Conservation (phyloP, 352 stramenopile genomes). For the Nothophytophthora sp. region DNA sequence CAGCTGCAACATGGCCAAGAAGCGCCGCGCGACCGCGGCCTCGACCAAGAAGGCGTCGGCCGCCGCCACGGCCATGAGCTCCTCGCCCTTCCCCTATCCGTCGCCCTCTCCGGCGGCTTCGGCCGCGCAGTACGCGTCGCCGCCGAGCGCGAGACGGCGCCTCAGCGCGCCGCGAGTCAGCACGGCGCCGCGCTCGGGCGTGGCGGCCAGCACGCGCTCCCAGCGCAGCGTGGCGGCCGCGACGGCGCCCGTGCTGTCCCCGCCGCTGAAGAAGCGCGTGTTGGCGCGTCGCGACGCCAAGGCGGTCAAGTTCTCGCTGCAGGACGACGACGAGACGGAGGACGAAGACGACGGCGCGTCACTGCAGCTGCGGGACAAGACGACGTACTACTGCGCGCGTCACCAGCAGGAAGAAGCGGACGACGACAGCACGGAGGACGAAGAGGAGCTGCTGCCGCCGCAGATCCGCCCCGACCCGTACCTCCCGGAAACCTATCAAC, state of each 20-base stretch:
- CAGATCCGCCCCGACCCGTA: constrained; percentile 57
- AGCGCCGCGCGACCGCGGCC: constrained; percentile 25
- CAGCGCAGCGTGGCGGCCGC: constrained; percentile 19
- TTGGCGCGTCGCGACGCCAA: constrained; percentile 30
- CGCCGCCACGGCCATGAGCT: constrained; percentile 20
- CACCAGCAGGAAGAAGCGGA: constrained; percentile 23
- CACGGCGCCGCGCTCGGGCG: constrained; percentile 24
- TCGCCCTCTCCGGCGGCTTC: constrained; percentile 12
- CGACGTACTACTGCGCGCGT: constrained; percentile 9
- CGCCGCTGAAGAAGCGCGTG: constrained; percentile 54
- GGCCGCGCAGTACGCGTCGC: no score
- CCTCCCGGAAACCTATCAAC: constrained; percentile 42
- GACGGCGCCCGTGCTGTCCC: constrained; percentile 38
- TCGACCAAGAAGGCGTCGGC: constrained; percentile 20
- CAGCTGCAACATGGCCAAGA: constrained; percentile 50
- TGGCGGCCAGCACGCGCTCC: constrained; percentile 32
- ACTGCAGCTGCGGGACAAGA: constrained; percentile 11
- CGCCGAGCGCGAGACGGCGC: constrained; percentile 16
- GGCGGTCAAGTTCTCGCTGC: constrained; percentile 38
- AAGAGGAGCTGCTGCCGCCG: no score
- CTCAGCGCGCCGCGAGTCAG: constrained; percentile 15
- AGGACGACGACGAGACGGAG: constrained; percentile 24
- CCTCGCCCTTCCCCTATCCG: constrained; percentile 28
- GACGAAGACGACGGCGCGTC: constrained; percentile 11
- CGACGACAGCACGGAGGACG: constrained; percentile 17